A percentile compares a stretch with the other conserved stretches of the same genome.
Evolutionary conservation across 2,329 filamentous ascomycete genomes (phyloP).

Genomic region (Aspergillus pseudoterreus): DNA sequence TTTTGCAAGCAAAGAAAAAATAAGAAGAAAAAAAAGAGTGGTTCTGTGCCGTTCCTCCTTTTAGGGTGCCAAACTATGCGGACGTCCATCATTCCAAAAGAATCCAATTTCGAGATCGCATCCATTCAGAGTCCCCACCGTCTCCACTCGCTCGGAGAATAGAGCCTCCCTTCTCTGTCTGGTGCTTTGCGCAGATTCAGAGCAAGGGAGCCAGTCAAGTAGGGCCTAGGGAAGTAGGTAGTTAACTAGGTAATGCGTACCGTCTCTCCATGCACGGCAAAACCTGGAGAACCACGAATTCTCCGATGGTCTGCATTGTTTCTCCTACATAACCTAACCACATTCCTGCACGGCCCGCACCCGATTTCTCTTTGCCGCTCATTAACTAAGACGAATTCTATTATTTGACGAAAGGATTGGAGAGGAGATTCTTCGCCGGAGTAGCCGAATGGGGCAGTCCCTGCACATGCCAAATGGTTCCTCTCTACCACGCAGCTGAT

Average conservation of each 20-base stretch:
- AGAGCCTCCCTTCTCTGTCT: slow-evolving; percentile 14
- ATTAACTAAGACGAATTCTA: background rate
- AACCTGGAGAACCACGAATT: background rate
- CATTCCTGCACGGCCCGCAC: background rate
- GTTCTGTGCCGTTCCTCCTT: background rate
- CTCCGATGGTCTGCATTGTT: slow-evolving; percentile 2
- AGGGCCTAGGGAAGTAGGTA: too few species aligned
- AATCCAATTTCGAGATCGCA: slow-evolving; percentile 28
- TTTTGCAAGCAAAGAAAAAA: background rate
- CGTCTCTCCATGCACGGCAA: too few species aligned
- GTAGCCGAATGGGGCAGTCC: slow-evolving; percentile 4
- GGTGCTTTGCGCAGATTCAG: too few species aligned
- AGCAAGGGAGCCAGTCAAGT: background rate
- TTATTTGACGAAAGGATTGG: background rate
- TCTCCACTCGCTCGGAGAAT: slow-evolving; percentile 31
- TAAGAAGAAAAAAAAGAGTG: background rate
- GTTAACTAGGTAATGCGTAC: too few species aligned
- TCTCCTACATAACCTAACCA: background rate
- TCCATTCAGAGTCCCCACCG: slow-evolving; percentile 27
- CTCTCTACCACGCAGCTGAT: too few species aligned
- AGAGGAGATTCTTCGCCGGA: slow-evolving; percentile 7
- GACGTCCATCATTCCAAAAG: slow-evolving; percentile 17
- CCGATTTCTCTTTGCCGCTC: background rate
- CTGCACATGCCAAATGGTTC: slow-evolving; percentile 2
- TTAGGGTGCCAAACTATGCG: slow-evolving; percentile 1